A percentile compares a stretch with the other conserved stretches of the same genome.
Evolutionary conservation across 768 basidiomycete genomes (phyloP).

Genomic region (Sistotremastrum niveocremeum): DNA sequence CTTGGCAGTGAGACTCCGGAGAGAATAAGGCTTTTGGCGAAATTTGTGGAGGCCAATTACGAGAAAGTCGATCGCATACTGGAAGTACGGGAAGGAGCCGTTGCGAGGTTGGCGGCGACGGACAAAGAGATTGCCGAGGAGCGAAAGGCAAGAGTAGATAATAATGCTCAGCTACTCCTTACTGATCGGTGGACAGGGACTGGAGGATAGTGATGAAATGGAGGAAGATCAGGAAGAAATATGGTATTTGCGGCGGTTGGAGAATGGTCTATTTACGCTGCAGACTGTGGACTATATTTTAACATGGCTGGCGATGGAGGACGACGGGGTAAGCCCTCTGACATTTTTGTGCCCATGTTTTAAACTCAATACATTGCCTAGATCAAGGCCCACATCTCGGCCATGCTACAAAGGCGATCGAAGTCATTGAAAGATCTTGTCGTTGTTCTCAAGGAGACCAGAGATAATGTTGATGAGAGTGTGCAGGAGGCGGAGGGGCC

Average conservation of each 20-base stretch:
- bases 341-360: background rate
- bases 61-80: constrained; percentile 91
- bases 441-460: constrained; percentile 54
- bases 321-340: constrained; percentile 69
- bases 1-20: constrained; percentile 73
- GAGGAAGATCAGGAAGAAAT: constrained; percentile 52
- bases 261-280: constrained; percentile 76
- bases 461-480: constrained; percentile 57
- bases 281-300: constrained; percentile 91
- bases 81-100: constrained; percentile 69
- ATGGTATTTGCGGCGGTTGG: constrained; percentile 78
- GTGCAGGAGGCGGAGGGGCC: constrained; percentile 23
- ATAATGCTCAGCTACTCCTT: background rate
- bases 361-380: constrained; percentile 18
- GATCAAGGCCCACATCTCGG: constrained; percentile 64
- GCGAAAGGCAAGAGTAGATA: constrained; percentile 36
- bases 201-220: constrained; percentile 42
- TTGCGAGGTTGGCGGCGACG: constrained; percentile 39
- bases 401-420: constrained; percentile 65
- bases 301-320: constrained; percentile 95
- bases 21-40: constrained; percentile 72
- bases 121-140: constrained; percentile 60
- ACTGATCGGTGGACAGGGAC: constrained; percentile 24
- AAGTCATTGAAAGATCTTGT: constrained; percentile 60
- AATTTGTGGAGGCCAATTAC: constrained; percentile 88